phyloP scores from a whole-genome alignment of 2,329 filamentous ascomycete species.

The Fusarium liriodendri region DNA sequence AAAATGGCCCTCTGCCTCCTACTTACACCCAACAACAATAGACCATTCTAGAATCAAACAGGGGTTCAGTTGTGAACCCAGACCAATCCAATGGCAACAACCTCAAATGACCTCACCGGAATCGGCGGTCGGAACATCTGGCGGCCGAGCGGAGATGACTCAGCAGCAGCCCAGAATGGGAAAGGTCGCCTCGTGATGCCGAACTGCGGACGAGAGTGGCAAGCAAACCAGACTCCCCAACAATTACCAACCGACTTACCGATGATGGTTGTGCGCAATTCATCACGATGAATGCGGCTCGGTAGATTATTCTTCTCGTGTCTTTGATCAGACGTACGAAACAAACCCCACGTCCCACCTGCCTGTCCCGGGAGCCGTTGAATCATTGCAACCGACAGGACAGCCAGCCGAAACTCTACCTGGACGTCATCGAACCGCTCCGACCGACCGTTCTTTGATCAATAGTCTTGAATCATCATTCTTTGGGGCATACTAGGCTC shows the following conservation, averaged over 20 bases:
- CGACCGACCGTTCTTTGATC: slow-evolving; percentile 20
- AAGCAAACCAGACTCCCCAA: slow-evolving; percentile 37
- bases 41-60: slow-evolving; percentile 2
- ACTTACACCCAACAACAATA: not conserved
- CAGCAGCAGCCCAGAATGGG: slow-evolving; percentile 37
- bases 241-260: slow-evolving; percentile 21
- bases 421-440: slow-evolving; percentile 38
- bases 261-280: slow-evolving; percentile 39
- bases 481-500: slow-evolving; percentile 18
- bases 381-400: slow-evolving; percentile 17
- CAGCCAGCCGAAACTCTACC: slow-evolving; percentile 12
- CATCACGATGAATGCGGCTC: slow-evolving; percentile 42
- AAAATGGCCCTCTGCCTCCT: not conserved
- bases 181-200: slow-evolving; percentile 45
- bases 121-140: slow-evolving; percentile 38
- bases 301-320: slow-evolving; percentile 35
- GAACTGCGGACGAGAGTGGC: slow-evolving; percentile 44
- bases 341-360: slow-evolving; percentile 11
- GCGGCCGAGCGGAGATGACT: slow-evolving; percentile 36
- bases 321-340: slow-evolving; percentile 24
- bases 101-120: slow-evolving; percentile 1
- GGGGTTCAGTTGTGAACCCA: not conserved
- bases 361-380: slow-evolving; percentile 8
- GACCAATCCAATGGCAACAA: slow-evolving; percentile 14
- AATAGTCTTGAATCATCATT: slow-evolving; percentile 17